These are phyloP conservation scores for Scutellaria baicalensis DNA, from an alignment of 257 asterid species.

Conservation along the genomic window DNA sequence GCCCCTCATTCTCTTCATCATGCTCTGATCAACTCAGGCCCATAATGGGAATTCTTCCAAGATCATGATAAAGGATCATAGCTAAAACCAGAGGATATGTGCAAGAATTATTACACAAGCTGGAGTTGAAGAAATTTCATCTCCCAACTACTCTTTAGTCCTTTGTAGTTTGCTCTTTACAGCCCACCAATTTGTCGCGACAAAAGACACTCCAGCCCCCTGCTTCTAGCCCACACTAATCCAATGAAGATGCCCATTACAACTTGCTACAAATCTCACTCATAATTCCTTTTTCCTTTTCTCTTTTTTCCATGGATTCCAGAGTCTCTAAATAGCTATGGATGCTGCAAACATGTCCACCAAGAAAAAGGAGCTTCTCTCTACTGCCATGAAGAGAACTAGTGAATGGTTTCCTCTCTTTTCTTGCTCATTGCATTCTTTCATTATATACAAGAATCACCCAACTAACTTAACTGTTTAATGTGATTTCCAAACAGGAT, in stretches of 20 bases:
- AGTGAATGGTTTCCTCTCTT: conserved; percentile 58
- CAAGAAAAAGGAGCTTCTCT: conserved; percentile 62
- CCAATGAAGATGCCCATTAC: neutral
- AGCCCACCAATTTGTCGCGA: neutral
- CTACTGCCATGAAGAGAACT: conserved; percentile 79
- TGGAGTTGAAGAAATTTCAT: conserved; percentile 1
- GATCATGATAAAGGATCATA: neutral
- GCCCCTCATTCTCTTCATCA: neutral
- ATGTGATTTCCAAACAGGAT: conserved; percentile 47
- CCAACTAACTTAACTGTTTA: neutral
- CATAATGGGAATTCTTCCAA: conserved; percentile 14
- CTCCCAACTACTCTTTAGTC: neutral
- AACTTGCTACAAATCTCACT: neutral
- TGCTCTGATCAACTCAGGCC: conserved; percentile 7
- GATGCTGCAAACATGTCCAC: conserved; percentile 34
- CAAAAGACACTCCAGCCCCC: neutral
- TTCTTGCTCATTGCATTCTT: neutral
- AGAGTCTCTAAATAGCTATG: conserved; percentile 7
- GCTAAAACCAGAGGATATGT: too few species aligned
- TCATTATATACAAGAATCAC: neutral
- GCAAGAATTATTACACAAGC: conserved; percentile 4
- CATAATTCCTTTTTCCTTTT: conserved; percentile 6
- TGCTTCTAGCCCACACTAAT: neutral
- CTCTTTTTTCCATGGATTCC: neutral
- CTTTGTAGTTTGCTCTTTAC: neutral